phyloP scores from a whole-genome alignment of 192 early-diverging fungal genomes.

The Backusella mclennaniae region DNA sequence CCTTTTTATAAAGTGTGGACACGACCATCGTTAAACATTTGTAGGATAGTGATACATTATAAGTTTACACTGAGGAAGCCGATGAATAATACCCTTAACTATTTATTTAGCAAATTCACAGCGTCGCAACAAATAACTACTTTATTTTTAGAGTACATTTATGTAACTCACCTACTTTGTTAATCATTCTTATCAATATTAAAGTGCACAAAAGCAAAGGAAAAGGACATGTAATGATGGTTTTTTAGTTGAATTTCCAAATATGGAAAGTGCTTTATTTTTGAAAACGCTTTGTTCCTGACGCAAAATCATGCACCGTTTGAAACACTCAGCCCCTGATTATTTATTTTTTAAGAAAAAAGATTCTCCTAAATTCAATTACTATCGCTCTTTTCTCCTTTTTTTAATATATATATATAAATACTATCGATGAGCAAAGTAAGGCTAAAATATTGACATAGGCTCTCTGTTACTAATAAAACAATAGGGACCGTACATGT shows the following conservation, averaged over 20 bases:
- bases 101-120: too few relatives aligned
- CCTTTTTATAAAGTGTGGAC: not conserved
- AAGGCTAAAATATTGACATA: not conserved
- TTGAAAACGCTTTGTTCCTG: not conserved
- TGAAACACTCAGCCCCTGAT: not conserved
- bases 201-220: not conserved
- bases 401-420: not conserved
- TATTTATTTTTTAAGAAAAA: not conserved
- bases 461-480: not conserved
- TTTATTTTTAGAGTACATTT: too few relatives aligned
- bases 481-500: constrained; percentile 6
- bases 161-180: too few relatives aligned
- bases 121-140: too few relatives aligned
- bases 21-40: not conserved
- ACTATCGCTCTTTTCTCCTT: not conserved
- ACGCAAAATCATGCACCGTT: not conserved
- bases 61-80: not conserved
- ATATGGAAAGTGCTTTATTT: not conserved
- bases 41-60: too few relatives aligned
- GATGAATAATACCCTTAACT: not conserved
- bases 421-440: constrained; percentile 12
- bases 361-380: not conserved
- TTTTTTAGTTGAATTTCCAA: not conserved
- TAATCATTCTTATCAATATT: not conserved
- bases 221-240: not conserved